Base-by-base conservation (phyloP, 257 asterid species). In the Petunia secreta region DNA sequence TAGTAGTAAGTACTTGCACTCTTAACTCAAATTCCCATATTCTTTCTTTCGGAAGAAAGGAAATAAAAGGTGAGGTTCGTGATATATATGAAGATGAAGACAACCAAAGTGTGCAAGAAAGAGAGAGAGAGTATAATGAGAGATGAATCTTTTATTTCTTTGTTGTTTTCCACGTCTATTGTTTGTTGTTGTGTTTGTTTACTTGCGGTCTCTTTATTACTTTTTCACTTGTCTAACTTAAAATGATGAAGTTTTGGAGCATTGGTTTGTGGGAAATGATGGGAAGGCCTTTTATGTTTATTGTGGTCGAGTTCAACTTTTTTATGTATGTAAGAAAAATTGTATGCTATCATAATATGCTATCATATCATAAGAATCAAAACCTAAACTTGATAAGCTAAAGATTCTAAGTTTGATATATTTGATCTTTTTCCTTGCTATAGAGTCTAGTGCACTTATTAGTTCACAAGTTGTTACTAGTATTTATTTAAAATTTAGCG, bases 151-250 rank as follows among this genome's bases (percentile, higher is more conserved):
- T 57, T 58, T 75, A 44, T 11, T 46, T 25, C 25, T 71, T 71
- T 71, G 62, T 71, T 71, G 44, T 76, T 80, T 77, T 81, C 88
- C 75, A 87, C 38, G 85, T 88, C 85, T 82, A 82, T 69, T 63
- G 86, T 53, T 85, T 80, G 81, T 86, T 58, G 63, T 69, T 80
- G 40, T 69, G 53, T 58, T 25, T 76, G 66, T 76, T 39, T 57
- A 76, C 67, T 39, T 16, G 76, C 9, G 3, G 54, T 58, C 41
- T 82, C 43, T 58, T 69, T 34, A 60, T 69, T 34, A 60, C 79
- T 82, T 89, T 87, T 75, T 43, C 67, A 75, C 80, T 83, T 89
- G 89, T 86, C 92, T 85, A 84, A 52, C 87, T 86, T 86, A 87
- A 88, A 91, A 87, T 88, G 90, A 84, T 86, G 90, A 85, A 80